Conservation (phyloP, 179 eudicot species). For the Spinacia oleracea region DNA sequence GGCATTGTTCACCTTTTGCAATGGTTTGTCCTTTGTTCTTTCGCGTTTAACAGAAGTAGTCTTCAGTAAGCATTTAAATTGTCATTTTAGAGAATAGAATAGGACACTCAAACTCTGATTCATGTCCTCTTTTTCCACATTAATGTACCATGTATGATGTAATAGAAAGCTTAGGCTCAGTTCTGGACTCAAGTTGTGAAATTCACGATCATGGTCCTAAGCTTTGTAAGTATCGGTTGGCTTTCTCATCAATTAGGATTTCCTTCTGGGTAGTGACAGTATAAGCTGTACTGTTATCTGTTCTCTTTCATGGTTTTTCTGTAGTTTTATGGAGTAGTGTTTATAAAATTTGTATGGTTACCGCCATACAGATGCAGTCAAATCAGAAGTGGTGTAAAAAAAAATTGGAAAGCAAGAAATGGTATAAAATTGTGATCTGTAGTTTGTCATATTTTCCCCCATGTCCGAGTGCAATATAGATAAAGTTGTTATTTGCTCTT, state of each 20-base stretch:
- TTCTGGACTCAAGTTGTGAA: not conserved
- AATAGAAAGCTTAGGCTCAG: not conserved
- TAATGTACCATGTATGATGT: not conserved
- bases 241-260: not conserved
- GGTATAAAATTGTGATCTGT: not conserved
- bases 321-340: not conserved
- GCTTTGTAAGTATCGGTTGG: not conserved
- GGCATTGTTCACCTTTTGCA: not conserved
- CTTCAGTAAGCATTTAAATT: not conserved
- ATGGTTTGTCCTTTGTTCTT: not conserved
- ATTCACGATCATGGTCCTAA: constrained; percentile 6
- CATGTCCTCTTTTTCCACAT: not conserved
- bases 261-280: not conserved
- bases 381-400: not conserved
- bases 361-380: not conserved
- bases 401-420: too few relatives aligned
- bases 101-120: not conserved
- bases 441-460: not conserved
- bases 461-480: not conserved
- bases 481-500: not conserved
- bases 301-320: not conserved
- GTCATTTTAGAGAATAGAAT: not conserved
- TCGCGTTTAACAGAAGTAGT: not conserved
- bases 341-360: not conserved
- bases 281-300: not conserved